These are phyloP conservation scores for Melanogaster broomeanus DNA, from an alignment of 768 basidiomycete genomes.

Conservation along the genomic window DNA sequence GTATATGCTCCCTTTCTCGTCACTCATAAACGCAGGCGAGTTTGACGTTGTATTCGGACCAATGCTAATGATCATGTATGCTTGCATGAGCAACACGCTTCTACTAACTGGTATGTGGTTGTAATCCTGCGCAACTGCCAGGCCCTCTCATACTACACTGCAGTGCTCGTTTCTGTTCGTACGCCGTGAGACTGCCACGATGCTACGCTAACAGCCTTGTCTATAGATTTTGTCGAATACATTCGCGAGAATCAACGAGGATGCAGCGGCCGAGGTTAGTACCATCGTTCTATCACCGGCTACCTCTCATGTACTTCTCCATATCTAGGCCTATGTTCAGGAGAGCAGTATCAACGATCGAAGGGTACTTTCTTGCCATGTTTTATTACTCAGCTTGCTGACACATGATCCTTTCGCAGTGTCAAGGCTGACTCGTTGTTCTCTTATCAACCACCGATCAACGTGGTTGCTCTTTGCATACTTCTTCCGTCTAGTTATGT, in stretches of 20 bases:
- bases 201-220: slow-evolving; percentile 8
- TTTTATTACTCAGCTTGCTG: slow-evolving; percentile 6
- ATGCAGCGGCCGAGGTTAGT: slow-evolving; percentile 86
- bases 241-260: slow-evolving; percentile 90
- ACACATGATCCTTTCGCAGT: slow-evolving; percentile 34
- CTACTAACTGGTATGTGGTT: slow-evolving; percentile 75
- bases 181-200: not conserved
- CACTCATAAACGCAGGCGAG: slow-evolving; percentile 42
- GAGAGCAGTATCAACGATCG: slow-evolving; percentile 90
- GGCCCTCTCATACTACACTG: slow-evolving; percentile 7
- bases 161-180: slow-evolving; percentile 79
- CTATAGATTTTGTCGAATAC: slow-evolving; percentile 90
- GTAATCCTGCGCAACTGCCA: not conserved
- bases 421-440: slow-evolving; percentile 92
- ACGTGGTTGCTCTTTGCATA: slow-evolving; percentile 81
- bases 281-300: not conserved
- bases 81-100: slow-evolving; percentile 89
- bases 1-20: not conserved
- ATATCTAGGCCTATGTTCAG: slow-evolving; percentile 86
- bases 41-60: slow-evolving; percentile 93
- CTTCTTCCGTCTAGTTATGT: slow-evolving; percentile 88
- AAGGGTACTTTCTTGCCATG: slow-evolving; percentile 59
- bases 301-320: not conserved
- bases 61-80: slow-evolving; percentile 86
- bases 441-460: slow-evolving; percentile 93